Evolutionary conservation across 2,329 filamentous ascomycete species (phyloP), one percentile per base, ranked within the genome.

Genomic region (Immersiporthe knoxdaviesiana): DNA sequence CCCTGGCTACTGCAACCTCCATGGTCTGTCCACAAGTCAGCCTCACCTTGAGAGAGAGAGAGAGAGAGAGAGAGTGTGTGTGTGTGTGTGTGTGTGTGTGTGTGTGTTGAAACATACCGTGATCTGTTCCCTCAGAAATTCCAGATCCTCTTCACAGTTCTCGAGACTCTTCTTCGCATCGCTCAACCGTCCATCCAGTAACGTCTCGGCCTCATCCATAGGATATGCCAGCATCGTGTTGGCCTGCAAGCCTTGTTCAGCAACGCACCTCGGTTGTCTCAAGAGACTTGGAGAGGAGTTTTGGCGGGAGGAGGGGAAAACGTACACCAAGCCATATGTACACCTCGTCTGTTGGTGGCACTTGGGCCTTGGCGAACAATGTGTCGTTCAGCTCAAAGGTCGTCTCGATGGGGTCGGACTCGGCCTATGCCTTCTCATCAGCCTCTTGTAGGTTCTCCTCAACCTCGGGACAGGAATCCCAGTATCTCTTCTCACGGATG

Each of bases 221-320:
- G 94, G 93, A 78, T 99, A 99, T 64, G 96, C 90, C 70, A 99
- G 85, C 96, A 99, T 99, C 62, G 98, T 94, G 76, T 99, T 99
- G 68, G 96, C 61, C 61, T 63, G 16, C n/a, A 30, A 32, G 27
- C 5, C 14, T 30, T 30, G 39, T 63, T 63, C 95, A 91, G 92
- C 68, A 21, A 63, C 21, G n/a, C n/a, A 37, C 67, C 6, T 63
- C 35, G 32, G 54, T 72, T 47, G 12, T 21, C 32, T 60, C 52
- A 52, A 8, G 35, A 14, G 35, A 82, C 86, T n/a, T 18, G 44
- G 32, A 85, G 8, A 92, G 24, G 5, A 41, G 30, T n/a, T 24
- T 62, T n/a, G 14, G 7, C 35, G 32, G n/a, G 37, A 16, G 35
- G 12, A 0, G 5, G n/a, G n/a, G n/a, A 35, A 35, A 32, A 21